These are phyloP conservation scores for Cryptococcus sp. DNA, from an alignment of 1,284 basidiomycete genomes.

Conservation along the genomic window DNA sequence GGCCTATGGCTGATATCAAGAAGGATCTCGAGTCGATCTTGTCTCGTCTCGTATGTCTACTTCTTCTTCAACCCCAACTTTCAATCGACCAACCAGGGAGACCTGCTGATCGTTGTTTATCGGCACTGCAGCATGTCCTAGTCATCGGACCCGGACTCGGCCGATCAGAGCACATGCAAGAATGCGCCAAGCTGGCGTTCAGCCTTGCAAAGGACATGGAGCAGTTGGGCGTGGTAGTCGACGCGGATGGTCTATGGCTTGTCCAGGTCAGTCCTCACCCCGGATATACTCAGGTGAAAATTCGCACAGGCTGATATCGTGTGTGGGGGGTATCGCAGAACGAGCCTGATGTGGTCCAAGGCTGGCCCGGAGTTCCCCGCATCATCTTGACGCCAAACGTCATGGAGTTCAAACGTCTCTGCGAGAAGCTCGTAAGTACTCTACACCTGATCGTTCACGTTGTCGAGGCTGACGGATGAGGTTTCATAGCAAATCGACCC, in stretches of 20 bases:
- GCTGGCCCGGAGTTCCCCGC: slow-evolving; percentile 54
- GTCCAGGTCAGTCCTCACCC: slow-evolving; percentile 35
- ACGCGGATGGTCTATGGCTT: slow-evolving; percentile 71
- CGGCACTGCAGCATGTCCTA: slow-evolving; percentile 68
- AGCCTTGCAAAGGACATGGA: slow-evolving; percentile 59
- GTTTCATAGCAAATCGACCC: slow-evolving; percentile 55
- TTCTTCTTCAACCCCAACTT: neutral
- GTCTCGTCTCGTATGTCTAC: slow-evolving; percentile 61
- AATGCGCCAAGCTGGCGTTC: slow-evolving; percentile 59
- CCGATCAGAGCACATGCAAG: slow-evolving; percentile 85
- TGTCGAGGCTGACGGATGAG: neutral
- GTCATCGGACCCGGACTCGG: slow-evolving; percentile 92
- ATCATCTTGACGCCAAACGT: slow-evolving; percentile 83
- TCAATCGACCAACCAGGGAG: neutral
- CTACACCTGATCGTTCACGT: neutral
- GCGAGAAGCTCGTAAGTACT: slow-evolving; percentile 66
- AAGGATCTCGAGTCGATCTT: slow-evolving; percentile 67
- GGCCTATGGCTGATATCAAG: slow-evolving; percentile 34
- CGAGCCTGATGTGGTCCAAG: slow-evolving; percentile 71
- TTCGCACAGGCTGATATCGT: neutral
- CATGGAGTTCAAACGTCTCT: slow-evolving; percentile 86
- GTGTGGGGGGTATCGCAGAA: slow-evolving; percentile 53
- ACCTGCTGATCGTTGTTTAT: slow-evolving; percentile 5
- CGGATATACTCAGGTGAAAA: neutral
- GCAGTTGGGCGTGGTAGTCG: slow-evolving; percentile 82